A percentile compares a stretch with the other conserved stretches of the same genome.
Conservation (phyloP, 2,329 filamentous ascomycete species). For the Fusarium luffae region DNA sequence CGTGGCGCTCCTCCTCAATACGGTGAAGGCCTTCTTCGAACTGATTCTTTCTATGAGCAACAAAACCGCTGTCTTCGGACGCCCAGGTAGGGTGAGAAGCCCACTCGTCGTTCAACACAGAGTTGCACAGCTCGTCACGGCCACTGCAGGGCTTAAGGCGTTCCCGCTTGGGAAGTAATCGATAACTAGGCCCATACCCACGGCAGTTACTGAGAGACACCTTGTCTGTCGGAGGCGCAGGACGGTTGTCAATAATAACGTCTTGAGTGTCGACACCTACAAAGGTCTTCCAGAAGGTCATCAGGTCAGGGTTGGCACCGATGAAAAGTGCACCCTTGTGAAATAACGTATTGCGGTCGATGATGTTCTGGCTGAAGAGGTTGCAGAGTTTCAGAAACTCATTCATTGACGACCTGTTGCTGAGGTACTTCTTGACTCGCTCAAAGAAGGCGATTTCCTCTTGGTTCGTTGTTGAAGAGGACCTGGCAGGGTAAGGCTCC, state of each 20-base stretch:
- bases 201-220: slow-evolving; percentile 97
- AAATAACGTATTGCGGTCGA: slow-evolving; percentile 84
- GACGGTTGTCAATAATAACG: slow-evolving; percentile 80
- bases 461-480: slow-evolving; percentile 76
- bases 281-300: slow-evolving; percentile 87
- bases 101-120: slow-evolving; percentile 97
- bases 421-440: slow-evolving; percentile 93
- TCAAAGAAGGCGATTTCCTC: slow-evolving; percentile 97
- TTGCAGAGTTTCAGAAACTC: slow-evolving; percentile 99
- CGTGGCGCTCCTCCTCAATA: slow-evolving; percentile 97
- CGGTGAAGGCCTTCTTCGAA: slow-evolving; percentile 94
- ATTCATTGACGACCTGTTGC: slow-evolving; percentile 90
- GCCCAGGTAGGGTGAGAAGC: slow-evolving; percentile 99
- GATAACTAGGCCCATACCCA: slow-evolving; percentile 94
- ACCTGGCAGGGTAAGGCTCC: slow-evolving; percentile 83
- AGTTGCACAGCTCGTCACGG: slow-evolving; percentile 91
- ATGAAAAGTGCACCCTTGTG: slow-evolving; percentile 88
- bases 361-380: slow-evolving; percentile 90
- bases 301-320: slow-evolving; percentile 87
- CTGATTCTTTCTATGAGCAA: slow-evolving; percentile 95
- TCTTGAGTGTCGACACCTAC: slow-evolving; percentile 82
- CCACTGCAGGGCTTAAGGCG: slow-evolving; percentile 92
- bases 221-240: slow-evolving; percentile 78
- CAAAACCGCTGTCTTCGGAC: slow-evolving; percentile 96
- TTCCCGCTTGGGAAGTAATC: slow-evolving; percentile 89